Percentiles rank a stretch among this genome's conserved stretches.
Conservation (phyloP, 208 protist genomes). For the Acanthamoeba castellanii region DNA sequence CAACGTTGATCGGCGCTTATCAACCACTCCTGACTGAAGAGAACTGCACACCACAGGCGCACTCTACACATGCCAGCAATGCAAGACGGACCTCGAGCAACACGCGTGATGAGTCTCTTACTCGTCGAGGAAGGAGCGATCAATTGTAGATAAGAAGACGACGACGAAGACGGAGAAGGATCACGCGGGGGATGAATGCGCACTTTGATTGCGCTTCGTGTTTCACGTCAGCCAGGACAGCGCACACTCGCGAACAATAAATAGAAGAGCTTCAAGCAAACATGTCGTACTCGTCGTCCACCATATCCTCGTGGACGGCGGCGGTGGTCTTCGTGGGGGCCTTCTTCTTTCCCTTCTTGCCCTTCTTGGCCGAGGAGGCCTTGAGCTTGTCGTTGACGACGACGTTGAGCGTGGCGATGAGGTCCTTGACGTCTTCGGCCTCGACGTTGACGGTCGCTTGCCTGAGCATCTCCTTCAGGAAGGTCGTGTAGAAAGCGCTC, state of each 20-base stretch:
- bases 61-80: conserved; percentile 10
- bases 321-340: conserved; percentile 29
- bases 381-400: conserved; percentile 69
- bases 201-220: conserved; percentile 9
- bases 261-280: not conserved
- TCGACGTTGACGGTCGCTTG: not conserved
- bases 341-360: conserved; percentile 68
- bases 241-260: not conserved
- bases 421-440: conserved; percentile 56
- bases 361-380: conserved; percentile 58
- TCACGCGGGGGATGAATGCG: not conserved
- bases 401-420: conserved; percentile 48
- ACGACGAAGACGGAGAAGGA: not conserved
- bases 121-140: not conserved
- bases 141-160: not conserved
- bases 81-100: not conserved
- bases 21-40: not conserved
- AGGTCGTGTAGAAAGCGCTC: conserved; percentile 44
- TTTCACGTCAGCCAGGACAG: conserved; percentile 38
- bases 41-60: not conserved
- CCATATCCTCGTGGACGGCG: conserved; percentile 50
- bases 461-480: conserved; percentile 52
- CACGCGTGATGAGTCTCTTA: not conserved
- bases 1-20: not conserved
- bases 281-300: conserved; percentile 71